Evolutionary conservation across 2,329 filamentous ascomycete species (phyloP).

Genomic region (Cladosporium phlei): DNA sequence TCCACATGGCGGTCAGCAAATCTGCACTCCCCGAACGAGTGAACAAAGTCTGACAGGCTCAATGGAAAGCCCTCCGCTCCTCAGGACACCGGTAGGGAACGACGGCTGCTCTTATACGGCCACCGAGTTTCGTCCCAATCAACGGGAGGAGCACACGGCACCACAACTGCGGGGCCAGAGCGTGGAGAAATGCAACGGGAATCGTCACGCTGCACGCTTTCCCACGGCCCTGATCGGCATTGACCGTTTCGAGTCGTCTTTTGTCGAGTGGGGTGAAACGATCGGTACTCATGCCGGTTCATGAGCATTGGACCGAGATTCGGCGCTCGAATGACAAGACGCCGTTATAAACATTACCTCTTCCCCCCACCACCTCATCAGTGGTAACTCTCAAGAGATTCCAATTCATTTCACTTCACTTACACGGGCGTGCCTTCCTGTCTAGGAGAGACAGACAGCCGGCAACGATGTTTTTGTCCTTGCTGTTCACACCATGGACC

Average conservation of each 20-base stretch:
- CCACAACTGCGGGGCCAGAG: not conserved
- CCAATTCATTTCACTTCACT: not conserved
- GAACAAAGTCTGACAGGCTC: no score
- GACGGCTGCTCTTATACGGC: slow-evolving; percentile 1
- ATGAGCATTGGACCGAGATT: no score
- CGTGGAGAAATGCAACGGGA: not conserved
- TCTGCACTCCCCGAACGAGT: no score
- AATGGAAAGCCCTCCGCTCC: no score
- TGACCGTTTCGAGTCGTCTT: not conserved
- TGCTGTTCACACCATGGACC: slow-evolving; percentile 42
- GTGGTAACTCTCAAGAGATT: not conserved
- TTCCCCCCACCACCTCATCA: not conserved
- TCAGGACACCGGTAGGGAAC: slow-evolving; percentile 3
- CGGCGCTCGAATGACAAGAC: slow-evolving; percentile 11
- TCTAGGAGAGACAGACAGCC: not conserved
- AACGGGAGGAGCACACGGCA: not conserved
- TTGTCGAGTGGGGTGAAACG: no score
- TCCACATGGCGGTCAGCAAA: no score
- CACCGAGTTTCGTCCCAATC: slow-evolving; percentile 4
- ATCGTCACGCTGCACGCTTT: not conserved
- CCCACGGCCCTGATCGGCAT: not conserved
- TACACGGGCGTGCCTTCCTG: not conserved
- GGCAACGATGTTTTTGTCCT: slow-evolving; percentile 37
- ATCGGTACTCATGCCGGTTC: no score
- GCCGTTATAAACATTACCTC: slow-evolving; percentile 11